Conservation (phyloP, 805 yeast species). For the Ogataea angusta region DNA sequence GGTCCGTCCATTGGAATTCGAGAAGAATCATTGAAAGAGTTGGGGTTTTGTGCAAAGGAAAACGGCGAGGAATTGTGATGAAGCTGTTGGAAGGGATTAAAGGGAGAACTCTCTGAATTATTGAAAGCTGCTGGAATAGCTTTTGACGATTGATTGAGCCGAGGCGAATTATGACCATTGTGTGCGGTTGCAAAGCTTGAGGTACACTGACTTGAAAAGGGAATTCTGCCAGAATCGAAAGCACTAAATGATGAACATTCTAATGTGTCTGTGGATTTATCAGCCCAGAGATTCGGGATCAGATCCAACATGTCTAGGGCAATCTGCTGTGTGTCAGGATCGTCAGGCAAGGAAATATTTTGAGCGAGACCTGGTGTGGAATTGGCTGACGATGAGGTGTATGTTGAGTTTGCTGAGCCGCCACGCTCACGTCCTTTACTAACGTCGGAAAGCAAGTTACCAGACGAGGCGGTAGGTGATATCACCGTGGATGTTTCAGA, state of each 20-base stretch:
- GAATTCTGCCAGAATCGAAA: background rate
- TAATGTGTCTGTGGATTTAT: background rate
- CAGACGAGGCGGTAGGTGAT: conserved; percentile 18
- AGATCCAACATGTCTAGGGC: conserved; percentile 23
- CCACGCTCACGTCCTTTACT: conserved; percentile 6
- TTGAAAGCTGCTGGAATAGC: background rate
- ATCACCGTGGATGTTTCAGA: conserved; percentile 19
- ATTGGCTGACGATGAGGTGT: conserved; percentile 2
- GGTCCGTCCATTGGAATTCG: too few relatives aligned
- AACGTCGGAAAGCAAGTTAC: conserved; percentile 13
- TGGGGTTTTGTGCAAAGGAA: background rate
- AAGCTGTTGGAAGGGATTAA: background rate
- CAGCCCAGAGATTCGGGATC: conserved; percentile 28
- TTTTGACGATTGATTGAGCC: background rate
- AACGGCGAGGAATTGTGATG: background rate
- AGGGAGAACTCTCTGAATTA: background rate
- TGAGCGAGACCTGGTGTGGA: conserved; percentile 2
- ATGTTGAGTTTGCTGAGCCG: background rate
- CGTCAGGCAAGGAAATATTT: background rate
- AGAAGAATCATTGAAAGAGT: background rate
- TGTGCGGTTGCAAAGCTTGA: background rate
- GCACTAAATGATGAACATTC: background rate
- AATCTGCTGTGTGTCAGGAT: conserved; percentile 1
- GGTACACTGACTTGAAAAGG: background rate
- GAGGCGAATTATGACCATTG: background rate